phyloP scores from a whole-genome alignment of 805 yeast genomes.

The Saturnispora ahearnii region DNA sequence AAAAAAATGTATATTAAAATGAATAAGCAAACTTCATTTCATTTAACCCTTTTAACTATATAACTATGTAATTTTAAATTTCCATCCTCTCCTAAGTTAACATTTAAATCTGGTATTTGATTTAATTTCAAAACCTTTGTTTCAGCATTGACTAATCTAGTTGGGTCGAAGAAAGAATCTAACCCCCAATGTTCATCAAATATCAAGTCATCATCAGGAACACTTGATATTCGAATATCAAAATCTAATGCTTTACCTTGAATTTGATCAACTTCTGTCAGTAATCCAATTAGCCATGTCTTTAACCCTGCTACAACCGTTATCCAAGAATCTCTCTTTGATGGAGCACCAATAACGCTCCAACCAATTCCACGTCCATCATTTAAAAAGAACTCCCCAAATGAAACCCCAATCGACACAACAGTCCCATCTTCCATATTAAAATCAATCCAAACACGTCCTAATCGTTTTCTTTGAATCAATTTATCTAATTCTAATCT shows the following conservation, averaged over 20 bases:
- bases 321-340: constrained; percentile 2
- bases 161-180: constrained; percentile 2
- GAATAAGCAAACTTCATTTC: not conserved
- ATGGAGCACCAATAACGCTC: constrained; percentile 5
- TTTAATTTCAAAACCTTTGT: not conserved
- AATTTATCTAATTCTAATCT: constrained; percentile 14
- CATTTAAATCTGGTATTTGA: constrained; percentile 4
- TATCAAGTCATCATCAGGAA: constrained; percentile 6
- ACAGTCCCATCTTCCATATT: not conserved
- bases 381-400: constrained; percentile 5
- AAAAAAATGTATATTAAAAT: not conserved
- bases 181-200: constrained; percentile 8
- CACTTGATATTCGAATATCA: constrained; percentile 6
- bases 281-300: constrained; percentile 4
- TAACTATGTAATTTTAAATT: constrained; percentile 10
- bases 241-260: constrained; percentile 1
- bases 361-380: constrained; percentile 8
- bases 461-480: constrained; percentile 11
- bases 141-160: not conserved
- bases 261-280: not conserved
- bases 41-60: constrained; percentile 4
- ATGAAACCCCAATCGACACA: constrained; percentile 4
- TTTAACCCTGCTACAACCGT: constrained; percentile 1
- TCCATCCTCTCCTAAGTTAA: constrained; percentile 8
- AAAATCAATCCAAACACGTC: constrained; percentile 2